A percentile compares a stretch with the other conserved stretches of the same genome.
phyloP scores from a whole-genome alignment of 1,139 yeast species.

The Komagataea norvegica region DNA sequence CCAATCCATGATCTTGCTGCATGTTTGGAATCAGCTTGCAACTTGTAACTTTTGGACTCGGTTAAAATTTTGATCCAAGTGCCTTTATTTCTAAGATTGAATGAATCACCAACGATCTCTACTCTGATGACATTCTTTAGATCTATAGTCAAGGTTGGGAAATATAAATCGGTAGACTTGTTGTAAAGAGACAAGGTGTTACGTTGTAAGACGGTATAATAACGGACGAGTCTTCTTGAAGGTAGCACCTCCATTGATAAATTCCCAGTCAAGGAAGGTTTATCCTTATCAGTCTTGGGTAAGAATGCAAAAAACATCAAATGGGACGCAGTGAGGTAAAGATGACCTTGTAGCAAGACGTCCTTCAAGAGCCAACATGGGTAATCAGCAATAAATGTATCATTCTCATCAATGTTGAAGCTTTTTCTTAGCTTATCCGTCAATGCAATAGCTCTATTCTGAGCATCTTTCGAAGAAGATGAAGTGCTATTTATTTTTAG shows the following conservation, averaged over 20 bases:
- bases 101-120: conserved; percentile 37
- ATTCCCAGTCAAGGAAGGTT: conserved; percentile 29
- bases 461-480: conserved; percentile 16
- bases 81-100: conserved; percentile 27
- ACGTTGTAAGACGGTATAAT: conserved; percentile 76
- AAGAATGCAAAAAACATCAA: conserved; percentile 76
- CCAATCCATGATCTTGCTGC: conserved; percentile 82
- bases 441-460: conserved; percentile 31
- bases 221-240: conserved; percentile 33
- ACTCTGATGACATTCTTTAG: conserved; percentile 59
- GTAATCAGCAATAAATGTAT: conserved; percentile 50
- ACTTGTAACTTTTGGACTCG: conserved; percentile 53
- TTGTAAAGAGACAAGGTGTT: conserved; percentile 66
- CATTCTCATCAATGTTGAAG: conserved; percentile 43
- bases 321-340: conserved; percentile 62
- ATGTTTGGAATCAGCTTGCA: conserved; percentile 67
- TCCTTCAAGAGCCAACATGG: conserved; percentile 80
- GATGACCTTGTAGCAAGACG: conserved; percentile 80
- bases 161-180: conserved; percentile 73
- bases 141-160: conserved; percentile 75
- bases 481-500: conserved; percentile 8
- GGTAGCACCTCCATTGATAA: conserved; percentile 27
- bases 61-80: conserved; percentile 55
- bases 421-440: conserved; percentile 31
- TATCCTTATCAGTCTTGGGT: conserved; percentile 43